These are phyloP conservation scores for Mycosarcoma mackinlayi DNA, from an alignment of 1,284 basidiomycete species.

Conservation along the genomic window DNA sequence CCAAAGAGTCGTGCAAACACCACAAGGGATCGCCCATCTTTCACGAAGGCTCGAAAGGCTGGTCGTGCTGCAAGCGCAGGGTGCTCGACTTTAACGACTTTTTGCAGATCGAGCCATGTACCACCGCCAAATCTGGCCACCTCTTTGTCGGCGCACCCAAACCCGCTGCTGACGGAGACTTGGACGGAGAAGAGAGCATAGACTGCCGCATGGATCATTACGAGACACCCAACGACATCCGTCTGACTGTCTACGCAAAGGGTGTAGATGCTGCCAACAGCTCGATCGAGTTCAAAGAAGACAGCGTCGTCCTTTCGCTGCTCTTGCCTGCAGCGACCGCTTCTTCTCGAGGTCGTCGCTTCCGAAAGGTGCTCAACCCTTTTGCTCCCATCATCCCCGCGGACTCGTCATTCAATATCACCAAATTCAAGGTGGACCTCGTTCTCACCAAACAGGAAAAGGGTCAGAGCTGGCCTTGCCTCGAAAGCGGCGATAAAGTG, in stretches of 20 bases:
- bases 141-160: slow-evolving; percentile 55
- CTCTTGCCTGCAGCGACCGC: slow-evolving; percentile 48
- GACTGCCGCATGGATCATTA: slow-evolving; percentile 66
- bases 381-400: slow-evolving; percentile 52
- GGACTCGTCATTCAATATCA: slow-evolving; percentile 56
- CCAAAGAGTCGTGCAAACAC: slow-evolving; percentile 54
- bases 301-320: slow-evolving; percentile 56
- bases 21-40: slow-evolving; percentile 66
- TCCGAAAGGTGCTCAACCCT: slow-evolving; percentile 49
- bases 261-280: slow-evolving; percentile 50
- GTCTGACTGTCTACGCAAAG: slow-evolving; percentile 65
- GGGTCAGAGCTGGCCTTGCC: slow-evolving; percentile 64
- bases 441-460: slow-evolving; percentile 58
- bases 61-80: slow-evolving; percentile 65
- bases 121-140: slow-evolving; percentile 56
- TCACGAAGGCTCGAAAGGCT: slow-evolving; percentile 68
- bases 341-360: slow-evolving; percentile 45
- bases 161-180: slow-evolving; percentile 7
- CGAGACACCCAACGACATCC: slow-evolving; percentile 64
- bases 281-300: slow-evolving; percentile 51
- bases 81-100: slow-evolving; percentile 67
- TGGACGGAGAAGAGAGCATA: slow-evolving; percentile 39
- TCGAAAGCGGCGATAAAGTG: slow-evolving; percentile 56
- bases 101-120: slow-evolving; percentile 63
- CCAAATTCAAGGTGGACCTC: slow-evolving; percentile 66